A percentile compares a stretch with the other conserved stretches of the same genome.
These are phyloP conservation scores for Grammothele lineata DNA, from an alignment of 768 basidiomycete genomes.

Conservation along the genomic window DNA sequence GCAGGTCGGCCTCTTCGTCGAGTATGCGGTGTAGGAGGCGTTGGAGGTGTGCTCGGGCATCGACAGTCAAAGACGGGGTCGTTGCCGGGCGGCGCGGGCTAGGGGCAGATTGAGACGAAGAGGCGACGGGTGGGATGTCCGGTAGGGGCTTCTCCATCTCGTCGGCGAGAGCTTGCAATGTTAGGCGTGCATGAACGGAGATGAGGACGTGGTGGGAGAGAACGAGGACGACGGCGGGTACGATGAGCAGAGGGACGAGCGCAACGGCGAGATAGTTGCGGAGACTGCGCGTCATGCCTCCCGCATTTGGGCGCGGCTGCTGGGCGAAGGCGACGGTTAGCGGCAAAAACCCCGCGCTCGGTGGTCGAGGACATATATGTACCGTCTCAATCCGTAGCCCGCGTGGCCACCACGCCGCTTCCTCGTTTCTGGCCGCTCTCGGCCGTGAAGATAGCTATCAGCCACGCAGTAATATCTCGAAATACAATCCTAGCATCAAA, in stretches of 20 bases:
- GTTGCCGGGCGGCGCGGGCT: background rate
- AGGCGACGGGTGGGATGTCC: constrained; percentile 10
- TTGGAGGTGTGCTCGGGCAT: constrained; percentile 23
- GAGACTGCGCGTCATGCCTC: background rate
- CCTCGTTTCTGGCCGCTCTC: background rate
- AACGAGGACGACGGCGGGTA: background rate
- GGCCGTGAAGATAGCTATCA: too few species aligned
- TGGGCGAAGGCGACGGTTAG: too few species aligned
- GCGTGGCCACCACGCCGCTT: too few species aligned
- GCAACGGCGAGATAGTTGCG: too few species aligned
- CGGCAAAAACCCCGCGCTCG: too few species aligned
- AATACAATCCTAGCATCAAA: too few species aligned
- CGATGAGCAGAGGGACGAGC: too few species aligned
- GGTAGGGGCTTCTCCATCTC: constrained; percentile 25
- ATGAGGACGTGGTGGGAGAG: background rate
- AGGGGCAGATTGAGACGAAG: background rate
- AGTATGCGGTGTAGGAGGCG: constrained; percentile 23
- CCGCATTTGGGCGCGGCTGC: too few species aligned
- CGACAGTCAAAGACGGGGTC: constrained; percentile 20
- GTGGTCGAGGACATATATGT: too few species aligned
- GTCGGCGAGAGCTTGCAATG: too few species aligned
- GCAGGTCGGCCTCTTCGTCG: constrained; percentile 16
- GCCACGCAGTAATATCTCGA: too few species aligned
- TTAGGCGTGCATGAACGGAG: background rate
- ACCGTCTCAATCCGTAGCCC: too few species aligned